Conservation (phyloP, 2,329 filamentous ascomycete species). For the Chaetomium sp. region DNA sequence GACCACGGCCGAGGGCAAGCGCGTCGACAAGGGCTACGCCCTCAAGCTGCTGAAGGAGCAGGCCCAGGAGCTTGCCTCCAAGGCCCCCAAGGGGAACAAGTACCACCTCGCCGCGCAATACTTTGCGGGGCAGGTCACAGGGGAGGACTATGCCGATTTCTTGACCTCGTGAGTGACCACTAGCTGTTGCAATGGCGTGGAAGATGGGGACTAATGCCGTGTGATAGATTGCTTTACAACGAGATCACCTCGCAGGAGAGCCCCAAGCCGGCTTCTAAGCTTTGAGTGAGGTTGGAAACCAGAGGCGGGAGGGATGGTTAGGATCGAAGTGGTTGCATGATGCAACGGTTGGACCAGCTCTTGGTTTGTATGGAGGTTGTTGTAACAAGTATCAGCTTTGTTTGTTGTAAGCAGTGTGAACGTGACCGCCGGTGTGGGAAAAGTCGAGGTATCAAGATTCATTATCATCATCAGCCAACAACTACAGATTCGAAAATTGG, state of each 20-base stretch:
- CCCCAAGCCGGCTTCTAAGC: constrained; percentile 62
- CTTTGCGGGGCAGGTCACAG: constrained; percentile 89
- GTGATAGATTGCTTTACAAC: constrained; percentile 74
- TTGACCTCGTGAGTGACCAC: constrained; percentile 69
- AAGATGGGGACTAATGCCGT: background rate
- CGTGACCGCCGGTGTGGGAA: background rate
- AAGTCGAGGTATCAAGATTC: constrained; percentile 1
- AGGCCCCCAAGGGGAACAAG: constrained; percentile 86
- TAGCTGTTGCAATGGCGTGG: background rate
- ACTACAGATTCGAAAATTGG: background rate
- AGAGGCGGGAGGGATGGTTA: background rate
- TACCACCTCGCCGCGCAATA: constrained; percentile 88
- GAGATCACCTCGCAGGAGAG: constrained; percentile 77
- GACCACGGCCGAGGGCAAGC: constrained; percentile 83
- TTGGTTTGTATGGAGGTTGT: constrained; percentile 1
- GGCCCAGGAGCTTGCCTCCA: constrained; percentile 70
- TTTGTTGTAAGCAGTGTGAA: background rate
- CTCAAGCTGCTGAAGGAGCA: constrained; percentile 86
- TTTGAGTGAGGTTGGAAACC: constrained; percentile 46
- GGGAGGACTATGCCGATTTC: constrained; percentile 97
- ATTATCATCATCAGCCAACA: background rate
- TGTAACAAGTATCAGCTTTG: background rate
- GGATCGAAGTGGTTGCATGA: background rate
- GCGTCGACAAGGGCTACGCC: constrained; percentile 88
- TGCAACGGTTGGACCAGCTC: background rate